Evolutionary conservation across 345 rosid genomes (phyloP).

Genomic region (Orychophragmus violaceus): DNA sequence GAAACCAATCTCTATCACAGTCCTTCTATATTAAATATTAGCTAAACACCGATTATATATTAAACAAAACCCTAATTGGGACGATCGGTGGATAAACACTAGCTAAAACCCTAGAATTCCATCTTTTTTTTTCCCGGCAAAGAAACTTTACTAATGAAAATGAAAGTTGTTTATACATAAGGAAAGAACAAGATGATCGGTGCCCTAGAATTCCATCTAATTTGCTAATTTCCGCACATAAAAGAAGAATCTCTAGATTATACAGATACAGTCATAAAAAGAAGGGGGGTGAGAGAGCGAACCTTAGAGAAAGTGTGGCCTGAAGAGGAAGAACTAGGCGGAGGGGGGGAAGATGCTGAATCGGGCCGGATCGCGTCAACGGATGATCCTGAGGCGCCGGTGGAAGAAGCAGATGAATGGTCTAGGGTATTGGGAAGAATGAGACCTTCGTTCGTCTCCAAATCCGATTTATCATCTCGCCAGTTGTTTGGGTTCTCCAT

Average conservation of each 20-base stretch:
- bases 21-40: no score
- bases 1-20: slow-evolving; percentile 8
- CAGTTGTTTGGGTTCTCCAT: slow-evolving; percentile 13
- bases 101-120: neutral
- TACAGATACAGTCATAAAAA: neutral
- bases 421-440: slow-evolving; percentile 14
- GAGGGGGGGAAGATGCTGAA: slow-evolving; percentile 1
- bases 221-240: neutral
- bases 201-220: neutral
- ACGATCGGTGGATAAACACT: neutral
- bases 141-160: no score
- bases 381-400: slow-evolving; percentile 22
- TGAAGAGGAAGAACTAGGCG: neutral
- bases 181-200: no score
- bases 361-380: slow-evolving; percentile 9
- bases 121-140: no score
- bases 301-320: slow-evolving; percentile 23
- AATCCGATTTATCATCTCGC: slow-evolving; percentile 4
- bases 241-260: neutral
- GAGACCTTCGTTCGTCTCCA: slow-evolving; percentile 14
- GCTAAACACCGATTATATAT: neutral
- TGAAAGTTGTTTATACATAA: no score
- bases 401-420: slow-evolving; percentile 16
- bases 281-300: neutral
- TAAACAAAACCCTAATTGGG: neutral